Conservation (phyloP, 495 filamentous ascomycete species). For the Daldinia caldariorum region DNA sequence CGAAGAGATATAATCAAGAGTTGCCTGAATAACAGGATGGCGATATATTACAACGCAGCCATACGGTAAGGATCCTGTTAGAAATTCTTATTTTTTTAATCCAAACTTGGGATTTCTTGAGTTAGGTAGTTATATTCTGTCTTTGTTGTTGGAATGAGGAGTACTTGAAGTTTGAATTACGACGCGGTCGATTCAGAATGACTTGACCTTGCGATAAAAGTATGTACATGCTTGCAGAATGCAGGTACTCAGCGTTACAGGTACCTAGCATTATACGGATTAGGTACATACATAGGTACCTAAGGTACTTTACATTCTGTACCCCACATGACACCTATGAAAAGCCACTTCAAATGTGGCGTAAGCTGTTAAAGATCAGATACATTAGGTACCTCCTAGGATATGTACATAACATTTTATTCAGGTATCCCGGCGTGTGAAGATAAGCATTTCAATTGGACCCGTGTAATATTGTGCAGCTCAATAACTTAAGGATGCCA, state of each 20-base stretch:
- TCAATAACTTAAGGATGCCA: background rate
- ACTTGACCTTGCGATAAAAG: conserved; percentile 2
- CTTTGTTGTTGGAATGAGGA: background rate
- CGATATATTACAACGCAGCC: background rate
- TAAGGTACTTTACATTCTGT: no score
- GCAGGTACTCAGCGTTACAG: no score
- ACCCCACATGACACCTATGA: no score
- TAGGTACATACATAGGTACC: no score
- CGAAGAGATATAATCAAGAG: conserved; percentile 5
- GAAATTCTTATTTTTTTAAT: background rate
- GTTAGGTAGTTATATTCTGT: conserved; percentile 1
- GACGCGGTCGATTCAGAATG: background rate
- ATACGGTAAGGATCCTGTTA: background rate
- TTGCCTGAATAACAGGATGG: background rate
- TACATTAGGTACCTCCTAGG: no score
- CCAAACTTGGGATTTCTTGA: background rate
- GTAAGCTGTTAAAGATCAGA: background rate
- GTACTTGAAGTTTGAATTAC: conserved; percentile 4
- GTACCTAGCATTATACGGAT: no score
- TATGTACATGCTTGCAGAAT: background rate
- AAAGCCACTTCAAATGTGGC: background rate
- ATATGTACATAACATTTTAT: no score
- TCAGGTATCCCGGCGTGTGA: background rate
- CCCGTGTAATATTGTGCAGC: conserved; percentile 12
- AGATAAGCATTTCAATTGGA: conserved; percentile 19